Evolutionary conservation across 1,139 yeast genomes (phyloP), one percentile per base, ranked within the genome.

Genomic region (Saccharomyces hybrid): DNA sequence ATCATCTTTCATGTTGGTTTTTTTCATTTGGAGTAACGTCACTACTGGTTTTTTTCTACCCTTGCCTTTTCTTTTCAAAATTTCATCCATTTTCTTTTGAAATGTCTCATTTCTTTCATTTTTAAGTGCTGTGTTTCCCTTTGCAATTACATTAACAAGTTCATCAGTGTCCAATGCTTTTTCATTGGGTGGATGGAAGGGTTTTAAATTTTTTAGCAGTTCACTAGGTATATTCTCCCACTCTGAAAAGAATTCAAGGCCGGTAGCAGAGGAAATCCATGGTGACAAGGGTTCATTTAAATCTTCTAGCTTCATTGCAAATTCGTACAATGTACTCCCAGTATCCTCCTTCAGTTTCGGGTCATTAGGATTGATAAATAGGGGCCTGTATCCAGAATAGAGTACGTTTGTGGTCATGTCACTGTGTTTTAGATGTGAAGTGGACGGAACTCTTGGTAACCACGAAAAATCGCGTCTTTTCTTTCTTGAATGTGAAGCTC

Each of bases 201-300:
- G 68, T 52, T 63, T 65, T 32, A 70, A 52, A 25, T 58, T 54
- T 34, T 61, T 62, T 5, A 62, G 52, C 11, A 66, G 61, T 1
- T 63, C 61, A 3, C 53, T 50, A 13, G 73, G 73, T n/a, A 70
- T 59, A 41, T 59, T 59, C 41, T 68, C 69, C 73, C 73, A 70
- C 48, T 67, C 73, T 2, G 60, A 59, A 51, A 62, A 67, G 26
- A 60, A 60, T 53, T 69, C 71, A 28, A 61, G 51, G 3, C 71
- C 72, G 0, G 73, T 67, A 2, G 72, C 70, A 23, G 68, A 61
- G 19, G 59, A 54, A 28, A 54, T 55, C 71, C 69, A 68, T 2
- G 66, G 64, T 23, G 60, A 53, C 13, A 51, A 9, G 3, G 64
- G 65, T 27, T 60, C 63, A 25, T 63, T 57, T 3, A 66, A 55